Percentiles rank a stretch among this genome's conserved stretches.
phyloP scores from a whole-genome alignment of 805 yeast genomes.

The Ogataea populi-albae region DNA sequence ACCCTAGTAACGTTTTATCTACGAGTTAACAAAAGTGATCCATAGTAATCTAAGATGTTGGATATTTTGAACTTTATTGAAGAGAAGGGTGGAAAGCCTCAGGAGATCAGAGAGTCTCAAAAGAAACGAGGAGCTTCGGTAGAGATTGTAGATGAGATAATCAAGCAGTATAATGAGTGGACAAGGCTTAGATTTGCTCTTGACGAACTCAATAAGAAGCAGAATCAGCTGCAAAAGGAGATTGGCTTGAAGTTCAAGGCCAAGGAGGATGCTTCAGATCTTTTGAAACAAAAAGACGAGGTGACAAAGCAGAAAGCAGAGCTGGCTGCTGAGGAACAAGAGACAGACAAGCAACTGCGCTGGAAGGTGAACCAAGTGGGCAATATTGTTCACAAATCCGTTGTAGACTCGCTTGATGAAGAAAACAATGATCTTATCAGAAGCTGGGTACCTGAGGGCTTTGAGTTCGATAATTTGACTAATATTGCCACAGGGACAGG shows the following conservation, averaged over 20 bases:
- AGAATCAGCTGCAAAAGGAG: constrained; percentile 87
- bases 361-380: constrained; percentile 87
- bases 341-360: constrained; percentile 72
- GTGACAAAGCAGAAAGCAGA: constrained; percentile 67
- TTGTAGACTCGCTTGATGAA: constrained; percentile 83
- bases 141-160: constrained; percentile 93
- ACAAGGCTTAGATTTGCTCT: constrained; percentile 83
- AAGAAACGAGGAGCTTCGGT: constrained; percentile 92
- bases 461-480: constrained; percentile 47
- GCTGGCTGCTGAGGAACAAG: constrained; percentile 66
- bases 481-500: constrained; percentile 76
- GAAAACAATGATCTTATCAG: constrained; percentile 85
- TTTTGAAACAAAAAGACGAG: constrained; percentile 77
- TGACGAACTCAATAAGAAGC: constrained; percentile 84
- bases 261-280: constrained; percentile 89
- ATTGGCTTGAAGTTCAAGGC: constrained; percentile 90
- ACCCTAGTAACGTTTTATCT: too few species aligned
- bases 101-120: constrained; percentile 81
- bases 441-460: constrained; percentile 80
- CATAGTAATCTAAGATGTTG: constrained; percentile 71
- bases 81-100: constrained; percentile 97
- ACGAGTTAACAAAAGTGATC: too few species aligned
- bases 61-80: constrained; percentile 89
- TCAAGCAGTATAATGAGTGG: constrained; percentile 89
- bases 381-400: constrained; percentile 90